Evolutionary conservation across 176 grass and related monocot species (phyloP), one percentile per base, ranked within the genome.

Genomic region (Phoenix roebelenii): DNA sequence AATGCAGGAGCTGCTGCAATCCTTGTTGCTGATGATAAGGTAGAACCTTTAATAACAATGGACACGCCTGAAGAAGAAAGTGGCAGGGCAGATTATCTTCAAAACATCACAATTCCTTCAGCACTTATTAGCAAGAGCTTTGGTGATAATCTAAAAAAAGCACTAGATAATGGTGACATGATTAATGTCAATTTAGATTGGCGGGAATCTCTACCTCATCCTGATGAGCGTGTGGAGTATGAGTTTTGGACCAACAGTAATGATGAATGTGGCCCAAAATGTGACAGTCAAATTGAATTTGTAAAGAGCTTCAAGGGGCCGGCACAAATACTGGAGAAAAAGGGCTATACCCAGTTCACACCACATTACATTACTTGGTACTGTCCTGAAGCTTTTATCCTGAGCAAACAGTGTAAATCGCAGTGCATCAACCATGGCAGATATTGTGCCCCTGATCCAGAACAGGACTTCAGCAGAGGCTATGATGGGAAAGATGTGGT

Each of bases 401-500:
- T 82, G 20, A 89, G 85, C 75, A 95, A 89, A 63, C 81, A 89
- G 52, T 88, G 89, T 65, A 89, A 82, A 52, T 85, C 81, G 23
- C 85, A 95, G 51, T 89, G 81, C 60, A 95, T 95, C 70, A 95
- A 89, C 56, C 69, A 77, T 6, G 85, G 85, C 7, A 75, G 81
- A 32, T 95, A 95, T 57, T 95, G 89, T 57, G 89, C 81, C 18
- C 89, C 81, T 57, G 85, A 88, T 49, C 89, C 89, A 0, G 85
- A 95, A 71, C 89, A 95, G 76, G 85, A 95, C 76, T 95, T 95
- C 57, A 95, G 85, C 75, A 85, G 83, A 79, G 89, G 89, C 0
- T 95, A 89, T 89, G 89, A 89, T 76, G 89, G 89, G 32, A 95
- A 95, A 68, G 89, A 95, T 52, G 89, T 95, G 20, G 85, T 95